phyloP scores from a whole-genome alignment of 2,329 filamentous ascomycete species.

The Penicillium sp. region DNA sequence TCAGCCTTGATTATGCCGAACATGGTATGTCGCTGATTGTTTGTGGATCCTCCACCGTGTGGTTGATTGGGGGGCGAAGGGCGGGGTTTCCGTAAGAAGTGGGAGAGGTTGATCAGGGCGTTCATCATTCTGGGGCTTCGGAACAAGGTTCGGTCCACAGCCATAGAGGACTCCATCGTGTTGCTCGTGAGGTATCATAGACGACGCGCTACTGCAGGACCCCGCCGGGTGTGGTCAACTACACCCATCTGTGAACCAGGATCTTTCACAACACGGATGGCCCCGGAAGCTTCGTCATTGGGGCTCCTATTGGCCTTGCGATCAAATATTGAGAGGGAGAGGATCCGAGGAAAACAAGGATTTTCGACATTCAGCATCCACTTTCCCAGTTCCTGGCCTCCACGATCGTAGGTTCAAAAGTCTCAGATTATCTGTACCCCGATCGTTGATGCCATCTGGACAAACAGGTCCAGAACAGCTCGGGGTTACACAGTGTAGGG shows the following conservation, averaged over 20 bases:
- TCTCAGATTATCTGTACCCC: too few species aligned
- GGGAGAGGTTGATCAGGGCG: background rate
- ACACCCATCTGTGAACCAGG: background rate
- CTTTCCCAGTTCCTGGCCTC: background rate
- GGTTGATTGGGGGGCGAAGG: background rate
- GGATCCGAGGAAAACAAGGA: too few species aligned
- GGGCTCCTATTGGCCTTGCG: too few species aligned
- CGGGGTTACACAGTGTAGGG: too few species aligned
- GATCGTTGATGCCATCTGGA: too few species aligned
- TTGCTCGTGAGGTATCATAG: background rate
- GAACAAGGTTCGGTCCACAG: background rate
- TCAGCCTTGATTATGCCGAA: constrained; percentile 6
- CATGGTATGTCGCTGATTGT: constrained; percentile 13
- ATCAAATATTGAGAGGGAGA: background rate
- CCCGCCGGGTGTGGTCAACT: background rate
- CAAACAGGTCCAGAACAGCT: background rate
- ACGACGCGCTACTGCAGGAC: background rate
- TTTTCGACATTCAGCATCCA: background rate
- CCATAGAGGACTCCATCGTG: background rate
- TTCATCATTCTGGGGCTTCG: background rate
- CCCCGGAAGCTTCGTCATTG: background rate
- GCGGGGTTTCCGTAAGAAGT: background rate
- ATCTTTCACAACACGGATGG: background rate
- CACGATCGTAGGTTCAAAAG: too few species aligned
- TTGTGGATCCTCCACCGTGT: constrained; percentile 1